phyloP scores from a whole-genome alignment of 2,329 filamentous ascomycete genomes.

The Paracoccidioides lutzii region DNA sequence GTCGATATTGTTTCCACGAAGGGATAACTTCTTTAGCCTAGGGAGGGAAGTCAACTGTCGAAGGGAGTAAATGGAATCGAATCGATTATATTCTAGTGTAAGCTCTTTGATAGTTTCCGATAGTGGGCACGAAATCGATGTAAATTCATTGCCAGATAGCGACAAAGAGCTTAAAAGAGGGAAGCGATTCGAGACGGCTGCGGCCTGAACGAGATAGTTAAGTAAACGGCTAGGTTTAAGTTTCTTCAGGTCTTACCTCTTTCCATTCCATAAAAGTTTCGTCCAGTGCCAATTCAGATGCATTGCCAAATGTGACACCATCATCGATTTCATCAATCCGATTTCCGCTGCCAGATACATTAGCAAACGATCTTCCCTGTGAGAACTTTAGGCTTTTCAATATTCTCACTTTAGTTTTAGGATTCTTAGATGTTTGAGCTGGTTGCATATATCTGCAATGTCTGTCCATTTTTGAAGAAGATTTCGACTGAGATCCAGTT shows the following conservation, averaged over 20 bases:
- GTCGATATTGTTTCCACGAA: slow-evolving; percentile 65
- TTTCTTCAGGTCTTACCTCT: slow-evolving; percentile 38
- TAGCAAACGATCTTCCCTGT: slow-evolving; percentile 8
- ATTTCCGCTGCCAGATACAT: slow-evolving; percentile 49
- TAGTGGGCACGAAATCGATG: slow-evolving; percentile 18
- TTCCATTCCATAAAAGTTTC: slow-evolving; percentile 55
- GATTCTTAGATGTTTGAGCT: slow-evolving; percentile 52
- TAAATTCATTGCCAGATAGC: slow-evolving; percentile 26
- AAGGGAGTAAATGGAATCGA: slow-evolving; percentile 28
- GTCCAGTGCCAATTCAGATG: slow-evolving; percentile 52
- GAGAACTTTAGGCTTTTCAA: not conserved
- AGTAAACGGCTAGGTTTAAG: not conserved
- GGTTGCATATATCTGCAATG: slow-evolving; percentile 56
- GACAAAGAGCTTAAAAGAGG: slow-evolving; percentile 23
- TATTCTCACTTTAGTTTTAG: slow-evolving; percentile 57
- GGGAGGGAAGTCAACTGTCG: slow-evolving; percentile 41
- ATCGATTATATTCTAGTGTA: slow-evolving; percentile 37
- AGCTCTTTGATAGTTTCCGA: slow-evolving; percentile 31
- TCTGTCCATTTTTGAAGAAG: slow-evolving; percentile 56
- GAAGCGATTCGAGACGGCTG: slow-evolving; percentile 21
- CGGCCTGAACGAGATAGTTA: slow-evolving; percentile 19
- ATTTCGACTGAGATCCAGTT: slow-evolving; percentile 78
- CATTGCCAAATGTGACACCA: slow-evolving; percentile 34
- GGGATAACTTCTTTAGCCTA: slow-evolving; percentile 37
- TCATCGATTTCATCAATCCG: slow-evolving; percentile 39